Conservation (phyloP, 177 flowering plant species). For the Vitis hybrid region DNA sequence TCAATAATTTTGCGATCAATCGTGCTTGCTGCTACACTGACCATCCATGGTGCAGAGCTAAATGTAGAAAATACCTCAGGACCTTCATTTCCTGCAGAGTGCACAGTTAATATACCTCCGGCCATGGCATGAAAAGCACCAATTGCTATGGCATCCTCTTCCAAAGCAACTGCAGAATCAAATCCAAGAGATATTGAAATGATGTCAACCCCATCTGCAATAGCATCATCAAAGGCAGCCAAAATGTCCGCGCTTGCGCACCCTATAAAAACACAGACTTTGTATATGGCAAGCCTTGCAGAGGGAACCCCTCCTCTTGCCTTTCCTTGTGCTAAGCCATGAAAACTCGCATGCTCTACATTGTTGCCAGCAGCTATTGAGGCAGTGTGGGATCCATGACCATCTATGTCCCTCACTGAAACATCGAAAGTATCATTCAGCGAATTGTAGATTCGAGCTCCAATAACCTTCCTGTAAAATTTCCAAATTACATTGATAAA, state of each 20-base stretch:
- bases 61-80: neutral
- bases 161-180: neutral
- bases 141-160: constrained; percentile 13
- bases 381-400: too few species aligned
- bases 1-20: constrained; percentile 20
- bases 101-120: constrained; percentile 4
- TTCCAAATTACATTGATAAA: too few species aligned
- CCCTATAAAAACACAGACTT: neutral
- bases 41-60: constrained; percentile 30
- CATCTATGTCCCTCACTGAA: too few species aligned
- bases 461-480: too few species aligned
- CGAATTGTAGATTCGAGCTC: too few species aligned
- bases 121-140: constrained; percentile 24
- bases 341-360: constrained; percentile 2
- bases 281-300: constrained; percentile 19
- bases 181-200: constrained; percentile 3
- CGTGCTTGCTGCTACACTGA: constrained; percentile 29
- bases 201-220: neutral
- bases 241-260: neutral
- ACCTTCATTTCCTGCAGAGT: constrained; percentile 19
- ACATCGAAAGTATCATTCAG: too few species aligned
- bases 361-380: constrained; percentile 16
- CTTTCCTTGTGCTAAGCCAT: constrained; percentile 17
- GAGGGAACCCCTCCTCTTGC: constrained; percentile 27
- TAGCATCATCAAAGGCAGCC: constrained; percentile 18